phyloP scores from a whole-genome alignment of 192 early-diverging fungal genomes.

The Coemansia sp. region DNA sequence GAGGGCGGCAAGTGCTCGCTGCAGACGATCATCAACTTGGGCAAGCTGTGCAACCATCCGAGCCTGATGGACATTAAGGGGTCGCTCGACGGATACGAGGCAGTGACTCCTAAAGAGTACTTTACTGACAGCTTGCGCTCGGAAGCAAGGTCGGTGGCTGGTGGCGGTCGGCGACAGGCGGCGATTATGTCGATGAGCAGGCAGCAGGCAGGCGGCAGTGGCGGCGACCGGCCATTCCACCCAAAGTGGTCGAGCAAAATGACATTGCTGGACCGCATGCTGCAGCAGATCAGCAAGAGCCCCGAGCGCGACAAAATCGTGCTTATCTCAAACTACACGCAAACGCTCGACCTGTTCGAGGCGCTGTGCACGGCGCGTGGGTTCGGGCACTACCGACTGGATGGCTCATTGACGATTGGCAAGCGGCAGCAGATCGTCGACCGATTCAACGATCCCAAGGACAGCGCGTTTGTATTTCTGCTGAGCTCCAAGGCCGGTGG shows the following conservation, averaged over 20 bases:
- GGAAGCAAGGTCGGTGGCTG: background rate
- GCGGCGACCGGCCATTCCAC: constrained; percentile 43
- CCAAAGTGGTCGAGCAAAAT: constrained; percentile 92
- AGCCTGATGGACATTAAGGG: constrained; percentile 74
- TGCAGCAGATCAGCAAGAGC: constrained; percentile 69
- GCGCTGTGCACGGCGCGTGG: constrained; percentile 77
- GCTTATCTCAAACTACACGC: constrained; percentile 98
- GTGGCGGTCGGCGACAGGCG: constrained; percentile 5
- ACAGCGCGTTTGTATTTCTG: constrained; percentile 90
- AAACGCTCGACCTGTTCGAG: constrained; percentile 95
- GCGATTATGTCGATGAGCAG: constrained; percentile 10
- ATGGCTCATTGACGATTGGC: constrained; percentile 88
- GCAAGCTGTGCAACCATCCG: constrained; percentile 98
- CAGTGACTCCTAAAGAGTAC: constrained; percentile 60
- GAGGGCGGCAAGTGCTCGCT: constrained; percentile 84
- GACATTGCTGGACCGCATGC: constrained; percentile 78
- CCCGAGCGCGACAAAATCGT: constrained; percentile 92
- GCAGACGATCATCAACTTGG: constrained; percentile 87
- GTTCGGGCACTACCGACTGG: constrained; percentile 81
- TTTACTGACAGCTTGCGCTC: constrained; percentile 33
- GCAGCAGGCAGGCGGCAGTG: background rate
- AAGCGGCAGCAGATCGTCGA: constrained; percentile 97
- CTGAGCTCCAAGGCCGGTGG: constrained; percentile 98
- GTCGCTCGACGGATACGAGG: constrained; percentile 64
- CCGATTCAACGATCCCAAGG: constrained; percentile 91